Base-by-base conservation (phyloP, 306 rosid genomes). In the Cicer bijugum region DNA sequence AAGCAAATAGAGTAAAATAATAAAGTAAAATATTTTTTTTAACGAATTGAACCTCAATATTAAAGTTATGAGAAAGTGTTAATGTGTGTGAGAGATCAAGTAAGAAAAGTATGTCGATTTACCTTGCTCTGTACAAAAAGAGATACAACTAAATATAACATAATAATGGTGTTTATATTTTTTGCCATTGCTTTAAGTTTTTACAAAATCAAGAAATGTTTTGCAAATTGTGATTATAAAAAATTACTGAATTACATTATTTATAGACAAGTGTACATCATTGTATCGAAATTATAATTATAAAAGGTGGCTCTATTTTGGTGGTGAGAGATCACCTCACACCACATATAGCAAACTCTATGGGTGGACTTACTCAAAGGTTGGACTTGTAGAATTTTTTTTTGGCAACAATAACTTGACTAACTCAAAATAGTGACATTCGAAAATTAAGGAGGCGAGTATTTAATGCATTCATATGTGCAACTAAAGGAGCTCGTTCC, bases 51-150 rank as follows among this genome's bases (percentile, higher is more conserved):
- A 23, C 33, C 33, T 23, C 33, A 23, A 23, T 23, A 23, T 23
- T 23, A 23, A 23, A 23, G 33, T 23, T 23, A 23, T 23, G 33
- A 23, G 35, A 28, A 28, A 28, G 35, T 28, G 35, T 28, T 28
- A 28, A 3, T 28, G 35, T 28, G 5, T 28, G 0, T 3, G 33
- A 2, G 33, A 23, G 3, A 20, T 16, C 1, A 23, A 2, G 33
- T 28, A 0, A 28, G 35, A 4, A 3, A 28, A 28, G 5, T 28
- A 14, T 38, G 53, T 58, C 6, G 15, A 60, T 89, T 79, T 86
- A 88, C 96, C 62, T 83, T 75, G 72, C 61, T 84, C 16, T 88
- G 85, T 16, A 14, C 72, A 5, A 74, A 33, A 69, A 76, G 68
- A 33, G 82, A 73, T 59, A 70, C 14, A 14, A 72, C 33, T 1